Conservation (phyloP, 345 rosid genomes). For the Ricinus communis region DNA sequence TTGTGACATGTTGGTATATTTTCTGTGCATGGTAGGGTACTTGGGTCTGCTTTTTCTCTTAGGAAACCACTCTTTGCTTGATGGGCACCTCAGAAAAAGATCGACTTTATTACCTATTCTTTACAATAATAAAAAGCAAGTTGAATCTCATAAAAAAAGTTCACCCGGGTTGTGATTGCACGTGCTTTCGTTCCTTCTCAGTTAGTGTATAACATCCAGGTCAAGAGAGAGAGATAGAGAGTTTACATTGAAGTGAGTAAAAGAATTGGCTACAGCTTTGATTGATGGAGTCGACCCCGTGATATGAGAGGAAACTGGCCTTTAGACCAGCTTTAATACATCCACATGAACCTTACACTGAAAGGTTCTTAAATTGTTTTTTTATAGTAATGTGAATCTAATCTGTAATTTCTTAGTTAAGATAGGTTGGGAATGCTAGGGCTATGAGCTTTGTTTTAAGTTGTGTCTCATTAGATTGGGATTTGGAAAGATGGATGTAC, state of each 20-base stretch:
- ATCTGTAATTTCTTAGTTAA: too few species aligned
- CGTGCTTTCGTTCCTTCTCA: constrained; percentile 8
- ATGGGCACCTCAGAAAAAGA: not conserved
- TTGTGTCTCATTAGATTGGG: too few species aligned
- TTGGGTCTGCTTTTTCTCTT: constrained; percentile 4
- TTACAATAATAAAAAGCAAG: not conserved
- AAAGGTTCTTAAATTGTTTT: too few species aligned
- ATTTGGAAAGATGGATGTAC: not conserved
- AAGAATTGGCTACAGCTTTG: too few species aligned
- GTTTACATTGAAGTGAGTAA: constrained; percentile 11
- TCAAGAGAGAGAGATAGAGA: not conserved
- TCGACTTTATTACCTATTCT: not conserved
- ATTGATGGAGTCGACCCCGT: too few species aligned
- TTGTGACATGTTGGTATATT: not conserved
- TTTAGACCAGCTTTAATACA: too few species aligned
- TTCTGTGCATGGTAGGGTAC: not conserved
- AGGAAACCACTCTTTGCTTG: constrained; percentile 5
- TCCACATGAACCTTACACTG: too few species aligned
- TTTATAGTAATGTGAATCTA: too few species aligned
- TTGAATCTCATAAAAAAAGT: constrained; percentile 1
- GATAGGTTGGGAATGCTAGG: too few species aligned
- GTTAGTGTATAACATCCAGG: not conserved
- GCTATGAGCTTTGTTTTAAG: too few species aligned
- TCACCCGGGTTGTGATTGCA: constrained; percentile 7
- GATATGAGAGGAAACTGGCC: too few species aligned